These are phyloP conservation scores for Tricholoma bakamatsutake DNA, from an alignment of 768 basidiomycete species.

Conservation along the genomic window DNA sequence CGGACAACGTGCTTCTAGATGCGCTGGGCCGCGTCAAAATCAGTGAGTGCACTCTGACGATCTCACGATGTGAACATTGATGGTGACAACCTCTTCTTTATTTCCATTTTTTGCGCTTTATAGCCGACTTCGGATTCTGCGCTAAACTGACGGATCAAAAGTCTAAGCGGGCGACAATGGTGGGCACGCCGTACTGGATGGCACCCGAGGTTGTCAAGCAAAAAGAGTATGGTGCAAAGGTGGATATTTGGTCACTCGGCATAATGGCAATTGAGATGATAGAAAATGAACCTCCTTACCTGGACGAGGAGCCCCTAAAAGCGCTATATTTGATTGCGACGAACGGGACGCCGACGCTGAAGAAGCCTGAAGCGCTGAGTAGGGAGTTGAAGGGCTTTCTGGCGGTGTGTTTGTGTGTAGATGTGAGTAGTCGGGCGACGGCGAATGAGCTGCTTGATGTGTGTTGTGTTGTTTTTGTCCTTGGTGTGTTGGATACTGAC, in stretches of 20 bases:
- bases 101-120: neutral
- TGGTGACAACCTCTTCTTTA: neutral
- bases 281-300: conserved; percentile 93
- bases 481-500: conserved; percentile 5
- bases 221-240: conserved; percentile 95
- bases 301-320: conserved; percentile 93
- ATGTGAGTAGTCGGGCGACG: conserved; percentile 89
- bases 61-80: neutral
- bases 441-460: conserved; percentile 83
- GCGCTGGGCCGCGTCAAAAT: conserved; percentile 94
- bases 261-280: conserved; percentile 99
- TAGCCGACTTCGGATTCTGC: conserved; percentile 96
- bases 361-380: conserved; percentile 90
- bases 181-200: conserved; percentile 98
- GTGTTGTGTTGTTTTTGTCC: conserved; percentile 21
- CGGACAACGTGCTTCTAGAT: conserved; percentile 92
- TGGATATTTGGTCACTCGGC: conserved; percentile 94
- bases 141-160: conserved; percentile 96
- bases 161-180: conserved; percentile 97
- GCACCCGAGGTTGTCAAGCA: conserved; percentile 98
- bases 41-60: conserved; percentile 52
- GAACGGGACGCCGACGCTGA: conserved; percentile 96
- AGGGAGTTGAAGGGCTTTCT: conserved; percentile 93
- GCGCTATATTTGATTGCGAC: conserved; percentile 95
- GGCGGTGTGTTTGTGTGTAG: conserved; percentile 97